phyloP scores from a whole-genome alignment of 2,329 filamentous ascomycete species.

The Fusarium anthophilum region DNA sequence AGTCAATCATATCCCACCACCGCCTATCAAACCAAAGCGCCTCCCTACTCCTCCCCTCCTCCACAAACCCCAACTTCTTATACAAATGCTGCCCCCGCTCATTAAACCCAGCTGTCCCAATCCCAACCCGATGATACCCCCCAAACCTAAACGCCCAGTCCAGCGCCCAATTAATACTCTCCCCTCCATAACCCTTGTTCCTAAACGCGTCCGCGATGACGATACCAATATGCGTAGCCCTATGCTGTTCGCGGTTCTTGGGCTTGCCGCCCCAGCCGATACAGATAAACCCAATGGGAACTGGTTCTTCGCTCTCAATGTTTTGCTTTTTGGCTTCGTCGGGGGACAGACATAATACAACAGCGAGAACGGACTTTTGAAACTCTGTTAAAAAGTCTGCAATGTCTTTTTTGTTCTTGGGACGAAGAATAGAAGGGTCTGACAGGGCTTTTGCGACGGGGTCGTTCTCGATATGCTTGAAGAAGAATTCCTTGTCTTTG shows the following conservation, averaged over 20 bases:
- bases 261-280: constrained; percentile 6
- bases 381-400: neutral
- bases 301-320: neutral
- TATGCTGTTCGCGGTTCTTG: neutral
- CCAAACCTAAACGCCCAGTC: constrained; percentile 57
- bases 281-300: constrained; percentile 14
- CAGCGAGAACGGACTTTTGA: neutral
- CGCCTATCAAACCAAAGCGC: constrained; percentile 53
- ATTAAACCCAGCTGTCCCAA: constrained; percentile 55
- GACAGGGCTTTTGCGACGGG: constrained; percentile 3
- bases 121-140: constrained; percentile 54
- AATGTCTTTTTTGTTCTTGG: neutral
- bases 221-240: constrained; percentile 46
- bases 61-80: constrained; percentile 55
- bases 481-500: constrained; percentile 15
- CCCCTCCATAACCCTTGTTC: constrained; percentile 55
- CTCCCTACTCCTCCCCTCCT: constrained; percentile 55
- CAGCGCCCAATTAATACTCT: constrained; percentile 58
- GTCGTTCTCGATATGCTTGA: constrained; percentile 16
- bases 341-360: constrained; percentile 11
- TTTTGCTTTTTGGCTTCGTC: neutral
- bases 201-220: constrained; percentile 48
- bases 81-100: constrained; percentile 54
- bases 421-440: neutral
- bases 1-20: constrained; percentile 49